These are phyloP conservation scores for Cryptococcus jaspeensis DNA, from an alignment of 1,284 basidiomycete species.

Conservation along the genomic window DNA sequence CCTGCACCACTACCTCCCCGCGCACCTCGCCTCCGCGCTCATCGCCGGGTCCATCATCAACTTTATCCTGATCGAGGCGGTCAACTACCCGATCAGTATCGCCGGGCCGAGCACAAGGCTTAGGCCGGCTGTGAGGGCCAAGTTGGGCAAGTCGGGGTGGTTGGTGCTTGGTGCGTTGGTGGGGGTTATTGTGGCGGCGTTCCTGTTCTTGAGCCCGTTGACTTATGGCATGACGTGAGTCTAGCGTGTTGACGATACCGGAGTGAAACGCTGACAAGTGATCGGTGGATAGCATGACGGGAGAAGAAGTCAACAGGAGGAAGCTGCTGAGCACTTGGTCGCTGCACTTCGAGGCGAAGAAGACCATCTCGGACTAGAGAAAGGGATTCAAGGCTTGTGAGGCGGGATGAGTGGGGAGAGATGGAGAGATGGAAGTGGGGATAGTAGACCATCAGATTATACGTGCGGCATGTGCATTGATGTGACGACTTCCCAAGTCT, in stretches of 20 bases:
- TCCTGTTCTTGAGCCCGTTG: slow-evolving; percentile 74
- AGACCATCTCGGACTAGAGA: slow-evolving; percentile 7
- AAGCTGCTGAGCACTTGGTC: slow-evolving; percentile 50
- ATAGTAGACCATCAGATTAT: too few species aligned
- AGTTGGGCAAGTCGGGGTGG: slow-evolving; percentile 62
- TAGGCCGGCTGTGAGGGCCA: slow-evolving; percentile 65
- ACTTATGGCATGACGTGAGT: slow-evolving; percentile 90
- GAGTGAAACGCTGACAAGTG: not conserved
- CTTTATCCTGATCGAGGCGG: slow-evolving; percentile 85
- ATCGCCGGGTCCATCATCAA: slow-evolving; percentile 88
- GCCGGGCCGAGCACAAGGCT: slow-evolving; percentile 62
- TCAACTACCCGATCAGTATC: slow-evolving; percentile 86
- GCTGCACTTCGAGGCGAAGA: slow-evolving; percentile 50
- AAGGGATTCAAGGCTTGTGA: not conserved
- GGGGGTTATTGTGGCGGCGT: slow-evolving; percentile 63
- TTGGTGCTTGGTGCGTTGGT: slow-evolving; percentile 62
- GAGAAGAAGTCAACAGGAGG: slow-evolving; percentile 46
- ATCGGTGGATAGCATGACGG: slow-evolving; percentile 30
- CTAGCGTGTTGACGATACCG: not conserved
- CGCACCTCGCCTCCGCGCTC: slow-evolving; percentile 85
- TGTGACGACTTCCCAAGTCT: not conserved
- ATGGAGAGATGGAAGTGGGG: too few species aligned
- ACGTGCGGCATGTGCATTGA: not conserved
- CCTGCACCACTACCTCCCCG: slow-evolving; percentile 96
- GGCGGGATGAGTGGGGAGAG: too few species aligned